Conservation (phyloP, 78 protist species). For the Capsaspora owczarzaki region DNA sequence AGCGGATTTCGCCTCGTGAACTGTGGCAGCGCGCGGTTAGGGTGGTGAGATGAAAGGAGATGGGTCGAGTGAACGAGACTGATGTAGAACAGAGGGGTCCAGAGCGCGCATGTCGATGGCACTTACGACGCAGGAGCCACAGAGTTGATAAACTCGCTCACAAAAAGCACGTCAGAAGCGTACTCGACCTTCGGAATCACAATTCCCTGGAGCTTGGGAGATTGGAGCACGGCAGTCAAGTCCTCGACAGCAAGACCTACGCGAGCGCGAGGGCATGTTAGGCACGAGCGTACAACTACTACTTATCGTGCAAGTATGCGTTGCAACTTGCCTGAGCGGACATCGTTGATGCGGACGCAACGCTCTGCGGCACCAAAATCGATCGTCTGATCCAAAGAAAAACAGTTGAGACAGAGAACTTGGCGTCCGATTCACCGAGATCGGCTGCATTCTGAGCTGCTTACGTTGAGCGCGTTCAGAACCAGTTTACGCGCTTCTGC, state of each 20-base stretch:
- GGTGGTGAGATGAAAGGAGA: background rate
- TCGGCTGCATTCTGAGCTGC: background rate
- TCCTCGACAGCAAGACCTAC: background rate
- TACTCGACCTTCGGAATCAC: constrained; percentile 8
- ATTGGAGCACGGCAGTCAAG: background rate
- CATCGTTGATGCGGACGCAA: background rate
- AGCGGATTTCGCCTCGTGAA: background rate
- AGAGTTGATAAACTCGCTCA: background rate
- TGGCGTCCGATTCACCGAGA: background rate
- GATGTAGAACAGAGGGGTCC: background rate
- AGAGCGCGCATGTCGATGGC: background rate
- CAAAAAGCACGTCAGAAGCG: background rate
- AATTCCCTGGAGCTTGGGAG: background rate
- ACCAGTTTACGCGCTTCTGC: background rate
- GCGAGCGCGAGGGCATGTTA: background rate
- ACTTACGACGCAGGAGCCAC: background rate
- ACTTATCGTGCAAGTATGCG: too few species aligned
- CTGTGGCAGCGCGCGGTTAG: background rate
- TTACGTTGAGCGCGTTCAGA: background rate
- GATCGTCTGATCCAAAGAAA: background rate
- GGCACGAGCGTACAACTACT: background rate
- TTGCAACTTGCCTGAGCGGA: background rate
- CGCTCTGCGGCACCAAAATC: background rate
- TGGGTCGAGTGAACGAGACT: background rate
- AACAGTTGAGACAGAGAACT: background rate